A percentile compares a stretch with the other conserved stretches of the same genome.
These are phyloP conservation scores for Candida broadrunensis DNA, from an alignment of 805 yeast genomes.

Conservation along the genomic window DNA sequence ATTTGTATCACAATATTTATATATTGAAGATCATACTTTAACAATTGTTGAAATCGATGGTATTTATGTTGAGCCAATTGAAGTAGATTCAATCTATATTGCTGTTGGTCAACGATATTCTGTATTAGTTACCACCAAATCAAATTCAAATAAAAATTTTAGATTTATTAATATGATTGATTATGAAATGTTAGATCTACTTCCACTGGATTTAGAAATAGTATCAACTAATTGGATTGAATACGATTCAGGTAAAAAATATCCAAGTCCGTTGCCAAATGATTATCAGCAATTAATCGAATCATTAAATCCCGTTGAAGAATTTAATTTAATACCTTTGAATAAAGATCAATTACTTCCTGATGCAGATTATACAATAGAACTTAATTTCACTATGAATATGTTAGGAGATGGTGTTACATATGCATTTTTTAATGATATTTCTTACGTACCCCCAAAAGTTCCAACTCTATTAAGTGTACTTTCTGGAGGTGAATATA, in stretches of 20 bases:
- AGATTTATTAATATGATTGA: slow-evolving; percentile 84
- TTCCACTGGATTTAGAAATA: slow-evolving; percentile 61
- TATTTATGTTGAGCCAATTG: slow-evolving; percentile 71
- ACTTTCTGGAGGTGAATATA: slow-evolving; percentile 63
- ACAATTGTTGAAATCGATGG: slow-evolving; percentile 93
- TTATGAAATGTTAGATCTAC: slow-evolving; percentile 73
- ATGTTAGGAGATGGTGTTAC: slow-evolving; percentile 83
- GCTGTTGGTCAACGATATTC: slow-evolving; percentile 93
- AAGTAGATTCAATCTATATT: slow-evolving; percentile 69
- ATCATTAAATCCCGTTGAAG: slow-evolving; percentile 48
- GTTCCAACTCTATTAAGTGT: slow-evolving; percentile 85
- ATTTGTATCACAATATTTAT: slow-evolving; percentile 84
- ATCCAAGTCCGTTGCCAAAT: slow-evolving; percentile 27
- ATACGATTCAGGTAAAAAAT: slow-evolving; percentile 44
- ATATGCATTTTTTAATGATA: slow-evolving; percentile 94
- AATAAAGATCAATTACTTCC: slow-evolving; percentile 44
- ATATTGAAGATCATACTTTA: slow-evolving; percentile 84
- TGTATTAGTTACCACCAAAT: slow-evolving; percentile 72
- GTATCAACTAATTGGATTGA: slow-evolving; percentile 75
- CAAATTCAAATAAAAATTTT: slow-evolving; percentile 54
- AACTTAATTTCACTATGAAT: slow-evolving; percentile 78
- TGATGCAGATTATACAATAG: slow-evolving; percentile 67
- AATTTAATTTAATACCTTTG: slow-evolving; percentile 31
- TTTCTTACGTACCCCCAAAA: slow-evolving; percentile 73
- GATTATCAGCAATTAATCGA: slow-evolving; percentile 29